Evolutionary conservation across 306 rosid species (phyloP).

Genomic region (Dalbergia cochinchinensis): DNA sequence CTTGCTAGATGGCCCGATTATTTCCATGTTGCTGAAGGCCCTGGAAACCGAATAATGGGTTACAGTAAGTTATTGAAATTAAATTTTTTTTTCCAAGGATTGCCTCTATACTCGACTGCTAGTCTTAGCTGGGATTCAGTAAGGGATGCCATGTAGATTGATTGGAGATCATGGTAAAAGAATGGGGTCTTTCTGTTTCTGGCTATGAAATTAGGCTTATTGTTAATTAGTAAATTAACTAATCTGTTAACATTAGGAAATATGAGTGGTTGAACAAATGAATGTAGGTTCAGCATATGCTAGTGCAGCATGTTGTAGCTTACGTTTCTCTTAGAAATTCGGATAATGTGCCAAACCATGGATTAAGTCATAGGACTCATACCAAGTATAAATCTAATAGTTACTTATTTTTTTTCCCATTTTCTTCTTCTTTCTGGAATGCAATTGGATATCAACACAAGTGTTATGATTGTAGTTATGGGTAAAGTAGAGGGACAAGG

Average conservation of each 20-base stretch:
- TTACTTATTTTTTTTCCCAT: background rate
- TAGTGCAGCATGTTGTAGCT: slow-evolving; percentile 12
- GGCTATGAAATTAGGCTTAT: background rate
- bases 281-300: background rate
- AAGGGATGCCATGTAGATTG: background rate
- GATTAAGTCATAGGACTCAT: background rate
- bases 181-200: background rate
- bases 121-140: background rate
- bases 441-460: background rate
- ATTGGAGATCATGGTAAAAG: background rate
- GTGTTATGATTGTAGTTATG: slow-evolving; percentile 72
- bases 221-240: no score
- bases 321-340: background rate
- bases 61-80: slow-evolving; percentile 68
- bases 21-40: slow-evolving; percentile 91
- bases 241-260: background rate
- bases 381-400: background rate
- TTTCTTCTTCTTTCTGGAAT: background rate
- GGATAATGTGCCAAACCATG: slow-evolving; percentile 1
- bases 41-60: slow-evolving; percentile 88
- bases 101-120: background rate
- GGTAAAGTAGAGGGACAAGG: slow-evolving; percentile 99
- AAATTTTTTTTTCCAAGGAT: background rate
- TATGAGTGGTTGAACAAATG: background rate
- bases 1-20: slow-evolving; percentile 98